These are phyloP conservation scores for Kazachstania psychrophila DNA, from an alignment of 805 yeast genomes.

Conservation along the genomic window DNA sequence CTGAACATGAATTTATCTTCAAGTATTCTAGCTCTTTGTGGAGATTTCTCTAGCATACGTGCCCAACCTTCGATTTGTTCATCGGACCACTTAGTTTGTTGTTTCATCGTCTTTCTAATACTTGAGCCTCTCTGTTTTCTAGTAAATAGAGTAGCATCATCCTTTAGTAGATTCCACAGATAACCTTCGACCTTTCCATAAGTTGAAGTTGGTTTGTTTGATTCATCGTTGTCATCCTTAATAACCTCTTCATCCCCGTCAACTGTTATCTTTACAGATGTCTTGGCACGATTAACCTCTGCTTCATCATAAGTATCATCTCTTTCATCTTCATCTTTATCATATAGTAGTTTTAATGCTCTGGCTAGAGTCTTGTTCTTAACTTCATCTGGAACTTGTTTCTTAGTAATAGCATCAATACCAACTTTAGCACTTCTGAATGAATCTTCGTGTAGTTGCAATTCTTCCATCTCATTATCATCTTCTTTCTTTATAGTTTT, in stretches of 20 bases:
- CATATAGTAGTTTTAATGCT: slow-evolving; percentile 56
- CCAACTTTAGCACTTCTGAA: background rate
- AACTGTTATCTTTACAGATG: slow-evolving; percentile 9
- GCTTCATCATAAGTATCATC: slow-evolving; percentile 68
- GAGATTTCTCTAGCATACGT: slow-evolving; percentile 57
- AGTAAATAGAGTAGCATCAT: slow-evolving; percentile 41
- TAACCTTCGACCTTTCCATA: slow-evolving; percentile 43
- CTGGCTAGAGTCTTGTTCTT: slow-evolving; percentile 48
- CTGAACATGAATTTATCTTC: slow-evolving; percentile 53
- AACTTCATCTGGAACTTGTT: slow-evolving; percentile 37
- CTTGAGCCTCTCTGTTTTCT: slow-evolving; percentile 42
- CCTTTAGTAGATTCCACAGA: slow-evolving; percentile 48
- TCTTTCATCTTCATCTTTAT: slow-evolving; percentile 75
- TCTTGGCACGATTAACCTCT: slow-evolving; percentile 18
- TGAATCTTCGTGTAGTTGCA: slow-evolving; percentile 4
- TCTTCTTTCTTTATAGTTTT: slow-evolving; percentile 5
- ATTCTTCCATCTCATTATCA: slow-evolving; percentile 3
- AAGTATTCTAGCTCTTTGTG: slow-evolving; percentile 48
- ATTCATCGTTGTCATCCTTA: slow-evolving; percentile 6
- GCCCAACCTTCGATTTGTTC: slow-evolving; percentile 95
- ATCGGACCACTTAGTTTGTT: slow-evolving; percentile 62
- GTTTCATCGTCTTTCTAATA: slow-evolving; percentile 42
- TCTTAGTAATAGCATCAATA: slow-evolving; percentile 9
- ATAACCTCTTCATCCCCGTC: slow-evolving; percentile 8
- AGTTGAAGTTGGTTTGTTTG: slow-evolving; percentile 16